Evolutionary conservation across 164 flowering plant genomes (phyloP).

Genomic region (Warburgia ugandensis): DNA sequence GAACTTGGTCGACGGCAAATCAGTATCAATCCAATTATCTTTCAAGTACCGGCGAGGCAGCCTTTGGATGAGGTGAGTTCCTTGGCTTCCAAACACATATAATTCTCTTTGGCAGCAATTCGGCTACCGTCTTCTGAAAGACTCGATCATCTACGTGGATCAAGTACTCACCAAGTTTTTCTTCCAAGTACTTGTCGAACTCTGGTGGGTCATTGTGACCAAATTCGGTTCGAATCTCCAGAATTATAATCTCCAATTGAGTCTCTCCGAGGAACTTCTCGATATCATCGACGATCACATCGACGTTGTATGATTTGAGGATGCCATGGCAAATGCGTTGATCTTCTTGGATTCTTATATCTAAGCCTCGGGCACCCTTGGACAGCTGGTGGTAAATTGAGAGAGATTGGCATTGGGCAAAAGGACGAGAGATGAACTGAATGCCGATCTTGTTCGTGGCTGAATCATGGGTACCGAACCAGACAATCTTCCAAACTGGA

Average conservation of each 20-base stretch:
- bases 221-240: constrained; percentile 78
- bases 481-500: constrained; percentile 55
- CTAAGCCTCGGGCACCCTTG: constrained; percentile 55
- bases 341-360: constrained; percentile 69
- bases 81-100: constrained; percentile 93
- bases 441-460: constrained; percentile 84
- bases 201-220: constrained; percentile 85
- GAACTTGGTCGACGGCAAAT: constrained; percentile 77
- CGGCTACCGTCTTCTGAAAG: constrained; percentile 62
- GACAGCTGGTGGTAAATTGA: constrained; percentile 73
- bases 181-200: constrained; percentile 70
- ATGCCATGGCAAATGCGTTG: constrained; percentile 85
- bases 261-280: constrained; percentile 76
- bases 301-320: constrained; percentile 52
- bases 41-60: constrained; percentile 59
- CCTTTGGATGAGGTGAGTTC: constrained; percentile 52
- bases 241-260: constrained; percentile 63
- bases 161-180: constrained; percentile 62
- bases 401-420: constrained; percentile 79
- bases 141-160: constrained; percentile 73
- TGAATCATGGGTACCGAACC: constrained; percentile 97
- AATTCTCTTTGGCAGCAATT: constrained; percentile 66
- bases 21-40: constrained; percentile 92
- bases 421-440: constrained; percentile 56
- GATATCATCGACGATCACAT: constrained; percentile 62